A percentile compares a stretch with the other conserved stretches of the same genome.
Conservation (phyloP, 2,329 filamentous ascomycete species). For the Claviceps pazoutovae region DNA sequence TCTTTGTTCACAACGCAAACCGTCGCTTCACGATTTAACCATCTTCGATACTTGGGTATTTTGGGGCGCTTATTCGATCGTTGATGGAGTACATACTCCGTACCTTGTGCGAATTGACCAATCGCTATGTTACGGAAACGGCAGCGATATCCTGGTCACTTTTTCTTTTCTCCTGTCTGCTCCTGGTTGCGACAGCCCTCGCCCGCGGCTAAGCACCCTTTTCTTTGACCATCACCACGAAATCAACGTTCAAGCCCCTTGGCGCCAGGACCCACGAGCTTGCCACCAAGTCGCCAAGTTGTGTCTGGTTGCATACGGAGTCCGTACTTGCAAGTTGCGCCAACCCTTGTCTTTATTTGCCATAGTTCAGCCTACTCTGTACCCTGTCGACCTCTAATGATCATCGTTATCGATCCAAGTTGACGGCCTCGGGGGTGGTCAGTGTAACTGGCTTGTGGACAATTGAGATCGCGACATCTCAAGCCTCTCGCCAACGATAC, state of each 20-base stretch:
- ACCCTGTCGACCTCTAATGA: not conserved
- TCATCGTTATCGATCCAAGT: not conserved
- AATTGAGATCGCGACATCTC: not conserved
- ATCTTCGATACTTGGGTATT: not conserved
- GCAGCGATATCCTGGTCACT: not conserved
- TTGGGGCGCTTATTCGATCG: not conserved
- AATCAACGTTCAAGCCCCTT: not conserved
- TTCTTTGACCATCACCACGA: not conserved
- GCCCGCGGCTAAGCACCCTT: not conserved
- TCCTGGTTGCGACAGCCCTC: not conserved
- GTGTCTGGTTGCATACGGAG: not conserved
- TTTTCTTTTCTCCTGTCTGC: slow-evolving; percentile 31
- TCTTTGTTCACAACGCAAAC: not conserved
- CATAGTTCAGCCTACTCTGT: not conserved
- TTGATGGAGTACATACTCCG: not conserved
- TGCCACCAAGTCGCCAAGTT: not conserved
- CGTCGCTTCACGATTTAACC: not conserved
- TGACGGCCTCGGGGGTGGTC: not conserved
- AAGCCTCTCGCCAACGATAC: not conserved
- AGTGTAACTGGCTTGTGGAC: not conserved
- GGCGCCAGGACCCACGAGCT: not conserved
- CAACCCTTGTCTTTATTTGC: not conserved
- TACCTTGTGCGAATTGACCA: not conserved
- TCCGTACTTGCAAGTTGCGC: not conserved
- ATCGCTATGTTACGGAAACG: not conserved